phyloP scores from a whole-genome alignment of 148 eudicot genomes.

The Oxyria digyna region DNA sequence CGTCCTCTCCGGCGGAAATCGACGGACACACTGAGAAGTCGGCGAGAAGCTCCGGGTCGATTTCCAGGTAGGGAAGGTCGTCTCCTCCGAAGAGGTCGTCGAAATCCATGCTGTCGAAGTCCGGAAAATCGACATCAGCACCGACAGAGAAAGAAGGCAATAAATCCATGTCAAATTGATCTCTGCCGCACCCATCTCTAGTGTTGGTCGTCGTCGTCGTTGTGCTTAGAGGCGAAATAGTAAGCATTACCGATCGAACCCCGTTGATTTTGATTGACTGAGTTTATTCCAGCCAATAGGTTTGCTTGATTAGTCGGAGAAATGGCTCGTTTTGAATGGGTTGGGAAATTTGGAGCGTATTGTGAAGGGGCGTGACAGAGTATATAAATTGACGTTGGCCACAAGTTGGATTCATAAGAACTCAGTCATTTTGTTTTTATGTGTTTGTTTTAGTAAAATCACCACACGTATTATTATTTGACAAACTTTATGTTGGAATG shows the following conservation, averaged over 20 bases:
- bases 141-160: background rate
- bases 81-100: constrained; percentile 37
- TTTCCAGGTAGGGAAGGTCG: constrained; percentile 30
- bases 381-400: constrained; percentile 7
- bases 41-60: constrained; percentile 25
- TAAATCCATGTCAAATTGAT: background rate
- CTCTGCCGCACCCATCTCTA: background rate
- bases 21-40: constrained; percentile 20
- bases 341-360: background rate
- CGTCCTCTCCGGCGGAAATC: constrained; percentile 13
- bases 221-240: background rate
- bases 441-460: background rate
- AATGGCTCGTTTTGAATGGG: background rate
- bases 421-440: background rate
- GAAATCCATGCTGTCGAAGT: constrained; percentile 43
- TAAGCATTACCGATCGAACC: constrained; percentile 1
- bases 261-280: too few relatives aligned
- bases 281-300: too few relatives aligned
- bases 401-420: constrained; percentile 1
- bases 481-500: background rate
- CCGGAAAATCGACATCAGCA: constrained; percentile 25
- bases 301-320: background rate
- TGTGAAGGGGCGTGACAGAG: background rate
- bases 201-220: background rate
- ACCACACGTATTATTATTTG: background rate